phyloP scores from a whole-genome alignment of 176 grass and related monocot genomes.

The maize (Zea mays) region DNA sequence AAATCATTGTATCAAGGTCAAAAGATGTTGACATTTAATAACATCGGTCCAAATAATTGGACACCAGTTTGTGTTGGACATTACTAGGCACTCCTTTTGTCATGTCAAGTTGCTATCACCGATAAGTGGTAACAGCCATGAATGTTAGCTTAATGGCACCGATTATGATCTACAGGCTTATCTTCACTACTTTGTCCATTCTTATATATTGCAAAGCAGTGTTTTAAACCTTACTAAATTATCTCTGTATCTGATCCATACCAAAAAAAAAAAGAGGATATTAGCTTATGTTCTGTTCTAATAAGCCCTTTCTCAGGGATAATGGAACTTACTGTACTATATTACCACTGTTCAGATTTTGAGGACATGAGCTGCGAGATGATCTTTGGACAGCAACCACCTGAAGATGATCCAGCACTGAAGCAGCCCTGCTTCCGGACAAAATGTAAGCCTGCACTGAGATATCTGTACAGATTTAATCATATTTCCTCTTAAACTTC shows the following conservation, averaged over 20 bases:
- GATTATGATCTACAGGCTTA: not conserved
- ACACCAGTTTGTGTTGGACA: constrained; percentile 30
- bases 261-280: constrained; percentile 4
- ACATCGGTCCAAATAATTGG: constrained; percentile 26
- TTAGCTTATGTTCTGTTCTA: not conserved
- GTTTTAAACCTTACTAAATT: constrained; percentile 8
- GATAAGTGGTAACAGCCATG: constrained; percentile 10
- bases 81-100: constrained; percentile 22
- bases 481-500: constrained; percentile 15
- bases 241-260: constrained; percentile 17
- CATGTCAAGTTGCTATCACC: constrained; percentile 27
- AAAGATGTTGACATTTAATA: constrained; percentile 47
- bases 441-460: constrained; percentile 57
- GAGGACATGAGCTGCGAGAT: constrained; percentile 99
- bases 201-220: constrained; percentile 23
- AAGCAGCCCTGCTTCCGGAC: constrained; percentile 83
- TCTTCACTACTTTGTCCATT: constrained; percentile 33
- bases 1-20: constrained; percentile 43
- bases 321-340: constrained; percentile 42
- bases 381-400: constrained; percentile 88
- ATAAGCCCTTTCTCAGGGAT: not conserved
- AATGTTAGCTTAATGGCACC: constrained; percentile 35
- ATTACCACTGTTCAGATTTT: constrained; percentile 70
- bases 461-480: constrained; percentile 12
- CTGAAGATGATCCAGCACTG: constrained; percentile 77